Conservation (phyloP, 2,329 filamentous ascomycete species). For the Penicillium oxalicum region DNA sequence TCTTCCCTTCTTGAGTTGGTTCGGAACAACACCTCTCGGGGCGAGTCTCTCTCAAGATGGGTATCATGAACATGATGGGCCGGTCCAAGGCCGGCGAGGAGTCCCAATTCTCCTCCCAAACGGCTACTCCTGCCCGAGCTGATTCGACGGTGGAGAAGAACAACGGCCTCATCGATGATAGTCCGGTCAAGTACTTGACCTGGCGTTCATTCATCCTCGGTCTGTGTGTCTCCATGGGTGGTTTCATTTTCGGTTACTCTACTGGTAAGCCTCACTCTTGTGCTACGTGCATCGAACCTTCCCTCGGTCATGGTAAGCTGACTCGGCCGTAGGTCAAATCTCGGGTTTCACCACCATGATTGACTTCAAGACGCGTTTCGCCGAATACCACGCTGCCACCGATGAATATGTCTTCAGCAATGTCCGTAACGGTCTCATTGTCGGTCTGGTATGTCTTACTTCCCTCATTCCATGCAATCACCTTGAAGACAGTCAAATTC, state of each 20-base stretch:
- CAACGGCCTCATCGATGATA: slow-evolving; percentile 32
- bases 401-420: slow-evolving; percentile 39
- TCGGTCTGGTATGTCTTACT: slow-evolving; percentile 36
- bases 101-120: slow-evolving; percentile 29
- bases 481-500: neutral
- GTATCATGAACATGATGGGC: slow-evolving; percentile 24
- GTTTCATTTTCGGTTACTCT: slow-evolving; percentile 44
- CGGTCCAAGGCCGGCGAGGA: slow-evolving; percentile 25
- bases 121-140: slow-evolving; percentile 28
- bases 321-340: slow-evolving; percentile 35
- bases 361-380: slow-evolving; percentile 41
- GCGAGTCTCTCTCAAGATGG: slow-evolving; percentile 21
- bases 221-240: slow-evolving; percentile 44
- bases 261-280: slow-evolving; percentile 28
- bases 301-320: neutral
- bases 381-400: slow-evolving; percentile 25
- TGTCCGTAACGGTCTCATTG: slow-evolving; percentile 41
- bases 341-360: slow-evolving; percentile 44
- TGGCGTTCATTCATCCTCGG: slow-evolving; percentile 41
- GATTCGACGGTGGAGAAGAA: slow-evolving; percentile 33
- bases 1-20: neutral
- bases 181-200: slow-evolving; percentile 40
- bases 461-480: slow-evolving; percentile 3
- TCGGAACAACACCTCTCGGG: slow-evolving; percentile 1
- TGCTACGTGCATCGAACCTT: neutral